These are phyloP conservation scores for Hymenoscyphus fraxineus DNA, from an alignment of 2,329 filamentous ascomycete genomes.

Conservation along the genomic window DNA sequence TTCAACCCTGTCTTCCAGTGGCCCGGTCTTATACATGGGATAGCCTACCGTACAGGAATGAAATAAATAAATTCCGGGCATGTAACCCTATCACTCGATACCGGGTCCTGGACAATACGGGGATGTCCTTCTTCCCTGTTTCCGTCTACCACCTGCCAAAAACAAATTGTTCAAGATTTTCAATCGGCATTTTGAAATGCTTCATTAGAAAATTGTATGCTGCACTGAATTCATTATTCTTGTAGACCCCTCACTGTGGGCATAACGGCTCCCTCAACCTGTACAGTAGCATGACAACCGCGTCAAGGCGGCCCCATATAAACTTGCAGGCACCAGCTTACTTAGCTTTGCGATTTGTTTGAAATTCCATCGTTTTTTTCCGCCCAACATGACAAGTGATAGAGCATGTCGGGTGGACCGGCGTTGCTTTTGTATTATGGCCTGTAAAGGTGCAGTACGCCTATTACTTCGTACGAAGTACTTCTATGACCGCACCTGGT, in stretches of 20 bases:
- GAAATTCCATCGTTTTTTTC: background rate
- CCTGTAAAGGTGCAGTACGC: constrained; percentile 1
- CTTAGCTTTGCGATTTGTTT: background rate
- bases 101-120: background rate
- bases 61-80: background rate
- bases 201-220: background rate
- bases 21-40: background rate
- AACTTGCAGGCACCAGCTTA: background rate
- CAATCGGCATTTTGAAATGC: background rate
- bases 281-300: background rate
- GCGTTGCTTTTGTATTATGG: constrained; percentile 1
- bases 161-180: background rate
- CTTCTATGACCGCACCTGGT: background rate
- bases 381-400: constrained; percentile 2
- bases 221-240: background rate
- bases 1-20: background rate
- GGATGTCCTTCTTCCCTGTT: background rate
- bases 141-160: constrained; percentile 1
- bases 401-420: background rate
- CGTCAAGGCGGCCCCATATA: background rate
- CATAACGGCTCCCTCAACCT: background rate
- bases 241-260: background rate
- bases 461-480: no score
- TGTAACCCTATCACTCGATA: background rate
- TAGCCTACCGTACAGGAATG: background rate